Percentiles rank a stretch among this genome's conserved stretches.
Evolutionary conservation across 73 alveolate genomes (phyloP).

Genomic region (Symbiodinium pilosum): DNA sequence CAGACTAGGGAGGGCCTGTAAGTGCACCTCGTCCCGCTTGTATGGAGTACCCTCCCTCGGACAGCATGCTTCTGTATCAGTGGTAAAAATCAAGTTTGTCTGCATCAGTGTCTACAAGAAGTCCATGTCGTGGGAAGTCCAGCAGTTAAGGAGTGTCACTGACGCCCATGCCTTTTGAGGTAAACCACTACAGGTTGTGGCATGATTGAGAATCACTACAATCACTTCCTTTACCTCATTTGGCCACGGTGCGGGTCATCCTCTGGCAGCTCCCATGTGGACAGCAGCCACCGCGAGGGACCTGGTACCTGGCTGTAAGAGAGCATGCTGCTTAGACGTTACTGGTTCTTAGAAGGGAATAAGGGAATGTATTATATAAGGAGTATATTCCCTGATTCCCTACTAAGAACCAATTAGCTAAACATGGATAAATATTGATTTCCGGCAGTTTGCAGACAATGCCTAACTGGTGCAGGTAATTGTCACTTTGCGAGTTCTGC

Average conservation of each 20-base stretch:
- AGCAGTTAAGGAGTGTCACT: no score
- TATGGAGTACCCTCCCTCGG: slow-evolving; percentile 88
- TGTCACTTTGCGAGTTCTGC: no score
- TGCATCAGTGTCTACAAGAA: no score
- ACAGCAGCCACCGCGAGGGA: slow-evolving; percentile 54
- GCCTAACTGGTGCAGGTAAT: no score
- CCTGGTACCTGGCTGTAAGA: slow-evolving; percentile 44
- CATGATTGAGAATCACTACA: background rate
- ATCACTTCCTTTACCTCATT: no score
- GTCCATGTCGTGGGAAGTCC: no score
- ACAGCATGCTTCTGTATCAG: background rate
- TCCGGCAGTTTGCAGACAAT: no score
- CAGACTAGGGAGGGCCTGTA: slow-evolving; percentile 17
- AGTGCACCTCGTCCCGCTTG: slow-evolving; percentile 73
- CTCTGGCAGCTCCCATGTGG: slow-evolving; percentile 92
- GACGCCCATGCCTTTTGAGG: background rate
- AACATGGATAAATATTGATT: no score
- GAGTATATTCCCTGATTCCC: background rate
- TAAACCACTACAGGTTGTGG: background rate
- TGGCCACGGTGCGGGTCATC: slow-evolving; percentile 27
- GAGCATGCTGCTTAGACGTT: background rate
- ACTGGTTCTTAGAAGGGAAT: no score
- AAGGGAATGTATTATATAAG: no score
- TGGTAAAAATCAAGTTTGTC: background rate
- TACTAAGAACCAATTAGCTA: no score